Percentiles rank a stretch among this genome's conserved stretches.
Evolutionary conservation across 176 grass and related monocot species (phyloP).

Genomic region (Hordeum marinum): DNA sequence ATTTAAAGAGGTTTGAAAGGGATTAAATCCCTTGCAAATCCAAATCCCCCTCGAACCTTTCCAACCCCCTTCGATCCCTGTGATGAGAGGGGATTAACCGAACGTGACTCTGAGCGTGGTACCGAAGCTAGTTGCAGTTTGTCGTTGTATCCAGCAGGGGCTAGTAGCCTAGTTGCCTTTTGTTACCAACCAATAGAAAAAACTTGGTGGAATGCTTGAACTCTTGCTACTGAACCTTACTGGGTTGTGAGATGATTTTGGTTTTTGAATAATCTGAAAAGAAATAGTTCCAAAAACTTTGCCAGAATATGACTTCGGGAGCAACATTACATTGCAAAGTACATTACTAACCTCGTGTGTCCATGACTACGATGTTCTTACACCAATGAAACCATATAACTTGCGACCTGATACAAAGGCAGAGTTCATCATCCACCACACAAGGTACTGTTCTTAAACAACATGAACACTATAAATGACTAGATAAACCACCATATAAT

Average conservation of each 20-base stretch:
- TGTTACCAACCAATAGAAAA: background rate
- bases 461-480: background rate
- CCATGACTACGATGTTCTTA: background rate
- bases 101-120: background rate
- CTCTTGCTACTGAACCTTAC: too few species aligned
- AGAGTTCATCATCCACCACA: background rate
- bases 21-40: too few species aligned
- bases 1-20: too few species aligned
- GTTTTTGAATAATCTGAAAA: background rate
- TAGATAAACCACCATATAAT: background rate
- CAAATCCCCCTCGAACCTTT: too few species aligned
- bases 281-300: background rate
- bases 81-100: too few species aligned
- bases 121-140: background rate
- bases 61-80: too few species aligned
- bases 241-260: background rate
- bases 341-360: background rate
- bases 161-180: background rate
- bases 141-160: background rate
- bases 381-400: background rate
- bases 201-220: background rate
- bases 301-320: background rate
- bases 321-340: too few species aligned
- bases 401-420: background rate
- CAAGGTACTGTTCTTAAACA: background rate